A percentile compares a stretch with the other conserved stretches of the same genome.
These are phyloP conservation scores for Dictyostelium brefeldianum DNA, from an alignment of 78 protist species.

Conservation along the genomic window DNA sequence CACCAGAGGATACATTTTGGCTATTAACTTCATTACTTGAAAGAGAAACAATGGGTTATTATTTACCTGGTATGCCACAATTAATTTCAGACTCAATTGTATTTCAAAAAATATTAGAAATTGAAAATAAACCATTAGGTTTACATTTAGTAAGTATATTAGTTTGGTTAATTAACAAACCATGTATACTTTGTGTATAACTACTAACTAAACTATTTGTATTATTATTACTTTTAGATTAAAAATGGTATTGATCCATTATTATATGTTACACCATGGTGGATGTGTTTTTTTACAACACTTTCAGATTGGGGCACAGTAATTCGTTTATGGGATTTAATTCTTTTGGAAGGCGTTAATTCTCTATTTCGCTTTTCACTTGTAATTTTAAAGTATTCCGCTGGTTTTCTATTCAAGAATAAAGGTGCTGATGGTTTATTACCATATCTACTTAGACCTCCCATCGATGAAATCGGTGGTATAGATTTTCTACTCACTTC, in stretches of 20 bases:
- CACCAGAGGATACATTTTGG: conserved; percentile 79
- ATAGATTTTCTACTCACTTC: conserved; percentile 24
- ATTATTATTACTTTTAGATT: too few relatives aligned
- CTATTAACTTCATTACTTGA: conserved; percentile 47
- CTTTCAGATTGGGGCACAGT: conserved; percentile 35
- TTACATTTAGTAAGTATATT: conserved; percentile 50
- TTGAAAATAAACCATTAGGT: conserved; percentile 37
- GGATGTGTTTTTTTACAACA: conserved; percentile 81
- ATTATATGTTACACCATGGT: conserved; percentile 79
- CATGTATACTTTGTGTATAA: too few relatives aligned
- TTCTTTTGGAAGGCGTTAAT: conserved; percentile 58
- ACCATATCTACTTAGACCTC: conserved; percentile 64
- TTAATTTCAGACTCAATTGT: conserved; percentile 42
- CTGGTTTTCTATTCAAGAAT: conserved; percentile 11
- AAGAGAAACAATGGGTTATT: conserved; percentile 65
- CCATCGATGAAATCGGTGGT: conserved; percentile 68
- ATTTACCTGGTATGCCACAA: conserved; percentile 75
- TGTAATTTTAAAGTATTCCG: conserved; percentile 24
- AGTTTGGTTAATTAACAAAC: too few relatives aligned
- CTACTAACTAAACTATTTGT: too few relatives aligned
- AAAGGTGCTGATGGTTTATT: conserved; percentile 75
- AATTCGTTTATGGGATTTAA: conserved; percentile 51
- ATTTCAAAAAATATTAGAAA: conserved; percentile 63
- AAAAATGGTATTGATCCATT: conserved; percentile 76
- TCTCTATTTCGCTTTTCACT: conserved; percentile 58